Conservation (phyloP, 352 stramenopile genomes). For the Globisporangium apiculatum region DNA sequence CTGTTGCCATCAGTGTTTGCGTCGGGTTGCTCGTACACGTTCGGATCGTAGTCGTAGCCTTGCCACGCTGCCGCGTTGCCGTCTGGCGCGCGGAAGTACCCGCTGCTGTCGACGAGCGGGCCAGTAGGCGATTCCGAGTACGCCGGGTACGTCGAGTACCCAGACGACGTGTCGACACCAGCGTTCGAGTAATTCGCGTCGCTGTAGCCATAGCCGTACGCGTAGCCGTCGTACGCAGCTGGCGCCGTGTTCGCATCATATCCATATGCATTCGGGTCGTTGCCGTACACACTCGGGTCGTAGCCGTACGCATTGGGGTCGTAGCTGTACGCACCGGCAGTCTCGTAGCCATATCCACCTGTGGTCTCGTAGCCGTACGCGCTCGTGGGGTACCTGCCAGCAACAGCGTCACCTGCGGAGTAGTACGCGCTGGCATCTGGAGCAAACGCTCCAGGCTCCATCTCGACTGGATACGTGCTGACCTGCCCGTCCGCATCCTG, state of each 20-base stretch:
- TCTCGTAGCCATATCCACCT: not conserved
- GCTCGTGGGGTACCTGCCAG: too few species aligned
- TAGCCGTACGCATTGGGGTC: constrained; percentile 3
- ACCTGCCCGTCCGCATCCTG: not conserved
- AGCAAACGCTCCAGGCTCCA: not conserved
- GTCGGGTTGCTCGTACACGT: not conserved
- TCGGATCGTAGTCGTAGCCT: constrained; percentile 17
- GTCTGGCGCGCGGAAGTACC: constrained; percentile 25
- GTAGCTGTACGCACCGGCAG: too few species aligned
- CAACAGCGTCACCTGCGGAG: not conserved
- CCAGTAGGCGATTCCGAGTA: not conserved
- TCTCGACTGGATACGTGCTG: not conserved
- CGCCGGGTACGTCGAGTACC: not conserved
- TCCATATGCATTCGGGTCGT: constrained; percentile 1
- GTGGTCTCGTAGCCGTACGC: not conserved
- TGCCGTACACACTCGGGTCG: not conserved
- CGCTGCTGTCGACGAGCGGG: constrained; percentile 19
- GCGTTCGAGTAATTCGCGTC: constrained; percentile 2
- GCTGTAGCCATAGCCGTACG: constrained; percentile 18
- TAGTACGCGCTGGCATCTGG: not conserved
- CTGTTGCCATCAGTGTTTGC: not conserved
- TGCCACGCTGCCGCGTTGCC: constrained; percentile 25
- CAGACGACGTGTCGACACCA: not conserved
- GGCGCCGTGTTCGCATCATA: not conserved
- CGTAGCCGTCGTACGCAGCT: constrained; percentile 17